Evolutionary conservation across 768 basidiomycete genomes (phyloP).

Genomic region (Suillus luteus): DNA sequence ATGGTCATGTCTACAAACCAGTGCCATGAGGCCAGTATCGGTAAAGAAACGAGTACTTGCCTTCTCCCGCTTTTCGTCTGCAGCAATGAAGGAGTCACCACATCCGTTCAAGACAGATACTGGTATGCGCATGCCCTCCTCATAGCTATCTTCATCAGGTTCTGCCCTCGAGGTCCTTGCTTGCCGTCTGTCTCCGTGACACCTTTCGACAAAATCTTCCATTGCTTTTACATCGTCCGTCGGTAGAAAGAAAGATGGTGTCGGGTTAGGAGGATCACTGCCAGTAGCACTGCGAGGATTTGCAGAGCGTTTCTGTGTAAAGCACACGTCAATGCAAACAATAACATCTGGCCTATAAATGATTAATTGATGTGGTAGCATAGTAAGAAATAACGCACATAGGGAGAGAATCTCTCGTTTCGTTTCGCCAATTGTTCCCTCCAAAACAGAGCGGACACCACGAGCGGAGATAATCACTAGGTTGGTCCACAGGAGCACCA

Average conservation of each 20-base stretch:
- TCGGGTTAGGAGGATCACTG: conserved; percentile 6
- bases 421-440: conserved; percentile 3
- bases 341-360: conserved; percentile 26
- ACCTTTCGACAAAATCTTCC: conserved; percentile 9
- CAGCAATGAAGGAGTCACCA: conserved; percentile 30
- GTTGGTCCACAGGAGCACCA: neutral
- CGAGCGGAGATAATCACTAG: conserved; percentile 23
- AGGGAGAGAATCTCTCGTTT: neutral
- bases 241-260: conserved; percentile 2
- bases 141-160: conserved; percentile 15
- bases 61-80: conserved; percentile 18
- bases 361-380: neutral
- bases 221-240: neutral
- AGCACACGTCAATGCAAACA: conserved; percentile 37
- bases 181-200: neutral
- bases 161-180: neutral
- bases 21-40: conserved; percentile 23
- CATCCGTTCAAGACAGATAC: conserved; percentile 36
- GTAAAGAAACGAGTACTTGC: conserved; percentile 24
- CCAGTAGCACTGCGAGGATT: conserved; percentile 13
- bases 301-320: conserved; percentile 33
- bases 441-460: conserved; percentile 34
- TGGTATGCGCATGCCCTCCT: conserved; percentile 29
- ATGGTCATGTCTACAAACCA: conserved; percentile 17
- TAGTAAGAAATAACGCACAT: neutral